Evolutionary conservation across 192 early-diverging fungal species (phyloP).

Genomic region (Mycoemilia scoparia): DNA sequence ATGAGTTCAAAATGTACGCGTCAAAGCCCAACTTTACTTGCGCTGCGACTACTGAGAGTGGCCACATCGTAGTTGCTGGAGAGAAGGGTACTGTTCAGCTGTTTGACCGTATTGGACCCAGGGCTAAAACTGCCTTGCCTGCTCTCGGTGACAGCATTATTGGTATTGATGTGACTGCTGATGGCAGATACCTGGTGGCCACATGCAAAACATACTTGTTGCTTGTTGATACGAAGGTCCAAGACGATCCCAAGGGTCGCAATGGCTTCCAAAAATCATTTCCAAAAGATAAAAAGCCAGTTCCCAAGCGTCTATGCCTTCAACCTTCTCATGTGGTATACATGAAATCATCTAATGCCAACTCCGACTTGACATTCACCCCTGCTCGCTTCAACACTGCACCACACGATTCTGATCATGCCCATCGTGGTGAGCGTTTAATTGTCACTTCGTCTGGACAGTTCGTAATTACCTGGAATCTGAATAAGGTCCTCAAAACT

Average conservation of each 20-base stretch:
- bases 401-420: conserved; percentile 37
- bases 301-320: conserved; percentile 57
- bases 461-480: conserved; percentile 85
- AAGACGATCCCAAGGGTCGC: conserved; percentile 26
- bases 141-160: conserved; percentile 73
- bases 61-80: conserved; percentile 64
- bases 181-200: conserved; percentile 71
- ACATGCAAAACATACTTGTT: conserved; percentile 76
- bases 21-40: conserved; percentile 51
- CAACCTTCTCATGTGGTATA: conserved; percentile 74
- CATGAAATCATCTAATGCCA: no score
- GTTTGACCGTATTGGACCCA: conserved; percentile 56
- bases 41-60: conserved; percentile 55
- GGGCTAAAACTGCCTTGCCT: conserved; percentile 76
- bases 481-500: conserved; percentile 58
- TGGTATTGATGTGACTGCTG: conserved; percentile 75
- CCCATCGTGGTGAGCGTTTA: conserved; percentile 38
- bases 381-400: conserved; percentile 78
- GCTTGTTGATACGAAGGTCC: conserved; percentile 53
- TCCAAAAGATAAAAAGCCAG: conserved; percentile 43
- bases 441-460: conserved; percentile 84
- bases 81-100: conserved; percentile 79
- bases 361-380: conserved; percentile 50
- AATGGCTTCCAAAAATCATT: conserved; percentile 56
- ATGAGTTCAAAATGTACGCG: conserved; percentile 49